Evolutionary conservation across 1,284 basidiomycete species (phyloP), one percentile per base, ranked within the genome.

Genomic region (Pascua guehoae): DNA sequence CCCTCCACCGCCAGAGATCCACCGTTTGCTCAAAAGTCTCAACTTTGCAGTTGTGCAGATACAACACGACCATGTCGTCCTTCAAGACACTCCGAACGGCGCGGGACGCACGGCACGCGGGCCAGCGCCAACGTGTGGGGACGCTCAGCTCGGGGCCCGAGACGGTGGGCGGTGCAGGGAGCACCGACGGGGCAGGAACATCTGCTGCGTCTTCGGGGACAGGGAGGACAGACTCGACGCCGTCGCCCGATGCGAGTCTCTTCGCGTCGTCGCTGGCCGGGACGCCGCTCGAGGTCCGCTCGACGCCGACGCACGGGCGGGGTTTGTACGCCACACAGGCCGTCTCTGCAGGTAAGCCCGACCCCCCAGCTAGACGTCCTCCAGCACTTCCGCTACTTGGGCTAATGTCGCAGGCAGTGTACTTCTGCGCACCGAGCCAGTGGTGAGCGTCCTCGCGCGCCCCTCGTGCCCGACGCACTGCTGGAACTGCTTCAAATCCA

Each of bases 391-490:
- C n/a, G n/a, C n/a, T n/a, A n/a, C n/a, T n/a, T n/a, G n/a, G 5
- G 42, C 53, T 54, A 37, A 49, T 18, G 12, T 32, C 7, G 10
- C 62, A 92, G 89, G 90, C 12, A 77, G 82, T 16, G 72, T 81
- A 1, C 59, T 92, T 14, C 57, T 89, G 16, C 73, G 81, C 2
- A 66, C 82, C 3, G 78, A 79, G 47, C 89, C 89, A 0, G 82
- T 85, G 54, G 79, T 85, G 11, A 80, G 83, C 15, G 84, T 84
- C 0, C 81, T 94, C 15, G 88, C 88, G 2, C 85, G 81, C n/a
- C 71, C 76, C 14, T 80, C 83, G 63, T 78, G 94, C 11, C 73
- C 80, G 8, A 74, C 75, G 0, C 80, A 85, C 68, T 94, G 91
- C 66, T 48, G 39, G 16, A 17, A 5, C 50, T 62, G 46, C 47